Base-by-base conservation (phyloP, 345 rosid genomes). In the Sisymbrium altissimum region DNA sequence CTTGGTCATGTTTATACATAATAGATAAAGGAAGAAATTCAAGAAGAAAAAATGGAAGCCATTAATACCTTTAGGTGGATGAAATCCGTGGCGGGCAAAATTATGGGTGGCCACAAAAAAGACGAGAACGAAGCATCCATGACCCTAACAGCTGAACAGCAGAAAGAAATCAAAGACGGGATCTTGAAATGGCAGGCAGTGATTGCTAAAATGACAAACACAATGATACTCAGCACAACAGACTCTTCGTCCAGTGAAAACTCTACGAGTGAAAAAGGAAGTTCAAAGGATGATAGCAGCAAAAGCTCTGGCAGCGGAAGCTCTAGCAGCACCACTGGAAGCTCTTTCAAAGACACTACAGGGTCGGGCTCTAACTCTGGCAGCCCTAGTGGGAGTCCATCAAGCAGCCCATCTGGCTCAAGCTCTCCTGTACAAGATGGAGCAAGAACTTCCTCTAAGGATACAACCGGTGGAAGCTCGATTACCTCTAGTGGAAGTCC, bases 161-260 rank as follows among this genome's bases (percentile, higher is more conserved):
- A 50, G 12, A 68, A 68, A 4, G 74, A 60, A 61, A 75, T 68
- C 69, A 75, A 75, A 68, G 79, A 75, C 30, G 73, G 79, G 17
- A 68, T 75, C 57, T 68, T 75, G 7, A 68, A 25, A 43, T 75
- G 79, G 79, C 15, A 61, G 29, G 52, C 45, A 0, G 36, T 61
- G 45, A 75, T 75, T 35, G 15, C 74, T 19, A 9, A 1, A 30
- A 52, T 68, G 23, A 9, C 72, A n/a, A 68, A 68, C 19, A 61
- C 79, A 30, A 61, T 75, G 79, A 63, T 68, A 3, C 9, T 7
- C 5, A 65, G 65, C 73, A 32, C 55, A 60, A 13, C 3, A 18
- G 17, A 1, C 9, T 73, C 77, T 30, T 40, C 62, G 33, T 52
- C 69, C 0, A 1, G 4, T 6, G 78, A 29, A 48, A 6, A 0